Base-by-base conservation (phyloP, 106 monocot genomes). In the Hemerocallis citrina region DNA sequence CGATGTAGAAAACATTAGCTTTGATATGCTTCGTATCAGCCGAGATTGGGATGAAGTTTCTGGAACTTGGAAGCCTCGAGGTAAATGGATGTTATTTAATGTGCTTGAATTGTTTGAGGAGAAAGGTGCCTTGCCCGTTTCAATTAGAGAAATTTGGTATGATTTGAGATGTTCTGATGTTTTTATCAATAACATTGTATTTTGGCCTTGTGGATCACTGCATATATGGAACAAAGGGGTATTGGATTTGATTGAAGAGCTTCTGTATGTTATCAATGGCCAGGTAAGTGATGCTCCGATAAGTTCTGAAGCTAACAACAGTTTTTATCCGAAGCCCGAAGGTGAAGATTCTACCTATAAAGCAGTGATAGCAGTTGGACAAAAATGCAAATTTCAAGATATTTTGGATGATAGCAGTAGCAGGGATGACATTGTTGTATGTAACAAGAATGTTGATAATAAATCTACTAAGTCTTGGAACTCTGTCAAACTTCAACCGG, bases 101-200 rank as follows among this genome's bases (percentile, higher is more conserved):
- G 57, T 75, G 10, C 21, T 85, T 16, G 15, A 65, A 24, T 14
- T 32, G 21, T 57, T 80, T 62, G 69, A 85, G 25, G 20, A 65
- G 56, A 25, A 71, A 24, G 56, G 61, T 23, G 55, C 52, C 0
- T 40, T 81, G 25, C 86, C 86, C 37, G 72, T 86, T 41, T 74
- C 76, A 20, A 47, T 81, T 9, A 66, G 74, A 36, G 31, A 81
- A 62, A 72, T 86, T 34, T 86, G 86, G 86, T 81, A 78, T 59
- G 72, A 75, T n/a, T 50, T 81, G 40, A 74, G 74, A 65, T 43
- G 28, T 40, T 64, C 8, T 17, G 22, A 1, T 40, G 28, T 21
- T 38, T 86, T 72, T 48, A 4, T 5, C 17, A 33, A 52, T 32
- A 65, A 62, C 14, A 75, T 86, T 59, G 72, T 55, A 17, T n/a